Base-by-base conservation (phyloP, 805 yeast species). In the Candida dendrica region DNA sequence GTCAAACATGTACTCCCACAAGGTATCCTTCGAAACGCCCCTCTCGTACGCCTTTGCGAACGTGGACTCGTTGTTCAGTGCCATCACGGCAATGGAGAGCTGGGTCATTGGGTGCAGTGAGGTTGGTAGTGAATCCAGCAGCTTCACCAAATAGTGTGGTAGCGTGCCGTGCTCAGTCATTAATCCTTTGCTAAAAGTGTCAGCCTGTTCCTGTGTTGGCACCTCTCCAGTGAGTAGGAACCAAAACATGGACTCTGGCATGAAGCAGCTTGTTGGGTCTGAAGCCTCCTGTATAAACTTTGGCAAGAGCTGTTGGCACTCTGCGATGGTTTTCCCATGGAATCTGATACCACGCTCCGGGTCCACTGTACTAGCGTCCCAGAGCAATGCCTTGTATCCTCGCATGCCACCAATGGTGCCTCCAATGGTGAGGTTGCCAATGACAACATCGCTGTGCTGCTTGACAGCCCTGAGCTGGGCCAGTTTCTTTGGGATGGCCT, bases 91-190 rank as follows among this genome's bases (percentile, higher is more conserved):
- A 57, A 84, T 81, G 38, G 87, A 74, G 55, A 84, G 71, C 61
- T 84, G 93, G 26, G 91, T 82, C 93, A 84, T 84, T 58, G 93
- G 93, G 63, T 84, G 93, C 60, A 84, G 69, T 51, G 77, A 71
- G 34, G 73, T 59, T 42, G 93, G 93, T 46, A 82, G 71, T 39
- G 72, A 63, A 66, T 79, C 83, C 48, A 84, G 65, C 41, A 81
- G 64, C 53, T 73, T 77, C 56, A 65, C 72, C 36, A 80, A 77
- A 60, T 79, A 77, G 49, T 69, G 74, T 46, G 93, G 93, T 50
- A 84, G 66, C 40, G 71, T 72, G 36, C 81, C 78, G 13, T 11
- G n/a, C 58, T 80, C 74, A 22, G 75, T 73, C 41, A 85, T 88
- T 49, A 84, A 68, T 52, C 79, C 85, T 49, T 65, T 69, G 34